A percentile compares a stretch with the other conserved stretches of the same genome.
Conservation (phyloP, 148 eudicot species). For the Cornus suecica region DNA sequence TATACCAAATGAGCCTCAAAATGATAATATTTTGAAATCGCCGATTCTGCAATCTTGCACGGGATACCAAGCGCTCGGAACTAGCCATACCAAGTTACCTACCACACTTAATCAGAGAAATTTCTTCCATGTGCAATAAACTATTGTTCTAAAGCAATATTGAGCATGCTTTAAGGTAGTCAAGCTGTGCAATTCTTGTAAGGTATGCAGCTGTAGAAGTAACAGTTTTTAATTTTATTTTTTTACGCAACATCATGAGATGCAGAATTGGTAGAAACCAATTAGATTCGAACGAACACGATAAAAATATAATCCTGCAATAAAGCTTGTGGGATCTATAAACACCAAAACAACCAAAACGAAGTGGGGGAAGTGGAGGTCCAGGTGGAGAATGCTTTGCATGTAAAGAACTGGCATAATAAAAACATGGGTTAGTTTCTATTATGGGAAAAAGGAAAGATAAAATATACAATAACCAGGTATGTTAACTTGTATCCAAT, state of each 20-base stretch:
- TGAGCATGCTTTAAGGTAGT: background rate
- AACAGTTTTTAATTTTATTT: background rate
- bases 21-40: background rate
- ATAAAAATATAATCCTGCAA: background rate
- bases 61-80: background rate
- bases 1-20: background rate
- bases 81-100: constrained; percentile 4
- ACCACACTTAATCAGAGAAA: background rate
- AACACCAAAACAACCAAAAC: background rate
- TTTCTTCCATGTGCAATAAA: background rate
- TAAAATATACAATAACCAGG: background rate
- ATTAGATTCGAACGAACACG: background rate
- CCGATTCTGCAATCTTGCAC: background rate
- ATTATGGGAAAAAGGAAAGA: background rate
- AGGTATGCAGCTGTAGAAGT: background rate
- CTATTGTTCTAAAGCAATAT: background rate
- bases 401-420: background rate
- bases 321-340: background rate
- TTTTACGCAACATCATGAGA: background rate
- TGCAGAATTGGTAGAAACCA: background rate
- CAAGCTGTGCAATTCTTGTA: background rate
- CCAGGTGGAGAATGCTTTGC: background rate
- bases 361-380: background rate
- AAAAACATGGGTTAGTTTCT: background rate
- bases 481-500: background rate